Evolutionary conservation across 805 yeast species (phyloP), one percentile per base, ranked within the genome.

Genomic region (Myxozyma kluyveri): DNA sequence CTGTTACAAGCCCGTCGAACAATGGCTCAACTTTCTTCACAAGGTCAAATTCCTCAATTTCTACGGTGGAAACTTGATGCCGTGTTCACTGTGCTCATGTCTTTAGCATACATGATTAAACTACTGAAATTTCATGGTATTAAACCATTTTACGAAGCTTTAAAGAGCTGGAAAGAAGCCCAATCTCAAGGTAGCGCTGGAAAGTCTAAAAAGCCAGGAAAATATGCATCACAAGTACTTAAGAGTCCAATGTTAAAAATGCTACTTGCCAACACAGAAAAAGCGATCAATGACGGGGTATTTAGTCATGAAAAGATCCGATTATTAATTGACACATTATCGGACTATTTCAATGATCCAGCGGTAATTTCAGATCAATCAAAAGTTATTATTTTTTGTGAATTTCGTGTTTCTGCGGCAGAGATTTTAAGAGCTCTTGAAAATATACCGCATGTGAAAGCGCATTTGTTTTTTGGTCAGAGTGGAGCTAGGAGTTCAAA

Each of bases 401-500:
- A 90, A 65, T 78, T 81, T 54, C 77, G 99, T 65, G 95, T 88
- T 57, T 84, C 96, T 3, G 99, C 98, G 0, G 70, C 87, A 37
- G 97, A 90, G 57, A 84, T 93, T 41, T 88, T 87, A 1, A 82
- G 81, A 57, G 77, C 76, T 6, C 70, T 47, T 69, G 82, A 42
- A 63, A 36, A 69, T 55, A 26, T 70, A 56, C 37, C 61, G 47
- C 23, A 69, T 79, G 65, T 65, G 21, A 77, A 78, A 45, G 87
- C 98, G 0, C 96, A 88, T 65, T 80, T 91, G 22, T 93, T 93
- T 65, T 88, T 93, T 57, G 99, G 99, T 0, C 99, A 93, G 65
- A 78, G 96, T 0, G 79, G 78, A 7, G 48, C 44, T 17, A 63
- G 57, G 47, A 56, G 47, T 29, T 24, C 38, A 42, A 65, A 64